Percentiles rank a stretch among this genome's conserved stretches.
These are phyloP conservation scores for Vitis vinifera DNA, from an alignment of 164 flowering plant species.

Conservation along the genomic window DNA sequence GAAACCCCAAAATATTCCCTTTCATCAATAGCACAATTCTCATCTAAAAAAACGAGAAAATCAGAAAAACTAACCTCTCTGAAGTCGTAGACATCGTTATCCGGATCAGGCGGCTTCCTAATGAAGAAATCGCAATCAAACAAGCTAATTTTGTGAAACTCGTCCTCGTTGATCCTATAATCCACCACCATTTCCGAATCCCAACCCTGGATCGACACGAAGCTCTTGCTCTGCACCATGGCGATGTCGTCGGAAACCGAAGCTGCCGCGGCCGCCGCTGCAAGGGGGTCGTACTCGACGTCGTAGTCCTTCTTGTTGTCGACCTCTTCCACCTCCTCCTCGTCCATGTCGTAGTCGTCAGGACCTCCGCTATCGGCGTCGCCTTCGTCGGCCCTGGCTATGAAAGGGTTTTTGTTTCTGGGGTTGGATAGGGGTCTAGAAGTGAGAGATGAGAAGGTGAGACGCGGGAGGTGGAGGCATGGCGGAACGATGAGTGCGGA, in stretches of 20 bases:
- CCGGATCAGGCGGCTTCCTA: constrained; percentile 91
- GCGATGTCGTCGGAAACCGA: constrained; percentile 48
- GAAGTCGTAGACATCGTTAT: constrained; percentile 84
- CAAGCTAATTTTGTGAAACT: constrained; percentile 83
- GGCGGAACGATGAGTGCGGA: too few relatives aligned
- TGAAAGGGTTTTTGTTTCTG: constrained; percentile 1
- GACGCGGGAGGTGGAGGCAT: too few relatives aligned
- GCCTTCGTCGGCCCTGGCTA: constrained; percentile 65
- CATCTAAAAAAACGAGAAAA: background rate
- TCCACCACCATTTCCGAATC: constrained; percentile 82
- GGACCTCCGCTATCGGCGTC: constrained; percentile 61
- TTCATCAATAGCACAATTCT: constrained; percentile 4
- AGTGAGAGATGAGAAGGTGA: too few relatives aligned
- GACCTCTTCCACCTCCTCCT: constrained; percentile 80
- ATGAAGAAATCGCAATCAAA: constrained; percentile 93
- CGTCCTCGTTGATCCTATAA: constrained; percentile 89
- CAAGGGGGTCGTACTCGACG: constrained; percentile 66
- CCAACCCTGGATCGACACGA: constrained; percentile 84
- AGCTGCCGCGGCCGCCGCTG: constrained; percentile 8
- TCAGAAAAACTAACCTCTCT: constrained; percentile 39
- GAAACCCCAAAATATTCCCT: constrained; percentile 1
- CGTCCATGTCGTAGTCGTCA: constrained; percentile 79
- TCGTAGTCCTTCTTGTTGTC: constrained; percentile 93
- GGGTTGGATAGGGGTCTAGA: too few relatives aligned
- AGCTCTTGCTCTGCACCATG: constrained; percentile 70